Base-by-base conservation (phyloP, 83 land plant species). In the Picea abies region DNA sequence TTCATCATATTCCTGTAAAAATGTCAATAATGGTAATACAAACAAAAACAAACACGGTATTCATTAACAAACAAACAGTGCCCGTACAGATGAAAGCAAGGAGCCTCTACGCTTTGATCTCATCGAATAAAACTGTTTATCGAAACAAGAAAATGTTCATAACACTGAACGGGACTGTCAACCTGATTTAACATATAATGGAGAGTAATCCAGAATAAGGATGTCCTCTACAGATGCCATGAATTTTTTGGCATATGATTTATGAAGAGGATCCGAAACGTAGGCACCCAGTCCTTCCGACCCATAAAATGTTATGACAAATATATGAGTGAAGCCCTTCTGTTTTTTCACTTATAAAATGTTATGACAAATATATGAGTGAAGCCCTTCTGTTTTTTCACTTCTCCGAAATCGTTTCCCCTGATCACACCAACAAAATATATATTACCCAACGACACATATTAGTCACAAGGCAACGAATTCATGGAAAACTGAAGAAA, bases 281-380 rank as follows among this genome's bases (percentile, higher is more conserved):
- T 47, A 73, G 58, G 29, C 5, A 10, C 3, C 58, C 9, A 73
- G 77, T 73, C 77, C 77, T 44, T 47, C 58, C 0, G 58, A 11
- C 16, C 12, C 58, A 73, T 47, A 73, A 73, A 73, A 73, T 44
- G 77, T 44, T n/a, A 73, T 73, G 1, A 44, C 14, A 73, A 73
- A 47, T 47, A 73, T 73, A 52, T 73, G 77, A 44, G 77, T 73
- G 56, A 47, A 47, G 29, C 77, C 77, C 60, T 73, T 73, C 17
- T 73, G 58, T 41, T 58, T n/a, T n/a, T 73, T 73, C 58, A 73
- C 56, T 10, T 41, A 73, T 47, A 73, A 73, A 73, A 73, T 44
- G 77, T 44, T n/a, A 73, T 73, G 1, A 44, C 14, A 73, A 73
- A 47, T 47, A 73, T 73, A 52, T 73, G 77, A 44, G 77, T 73